Base-by-base conservation (phyloP, 2,329 filamentous ascomycete genomes). In the Chaetomium globosum region DNA sequence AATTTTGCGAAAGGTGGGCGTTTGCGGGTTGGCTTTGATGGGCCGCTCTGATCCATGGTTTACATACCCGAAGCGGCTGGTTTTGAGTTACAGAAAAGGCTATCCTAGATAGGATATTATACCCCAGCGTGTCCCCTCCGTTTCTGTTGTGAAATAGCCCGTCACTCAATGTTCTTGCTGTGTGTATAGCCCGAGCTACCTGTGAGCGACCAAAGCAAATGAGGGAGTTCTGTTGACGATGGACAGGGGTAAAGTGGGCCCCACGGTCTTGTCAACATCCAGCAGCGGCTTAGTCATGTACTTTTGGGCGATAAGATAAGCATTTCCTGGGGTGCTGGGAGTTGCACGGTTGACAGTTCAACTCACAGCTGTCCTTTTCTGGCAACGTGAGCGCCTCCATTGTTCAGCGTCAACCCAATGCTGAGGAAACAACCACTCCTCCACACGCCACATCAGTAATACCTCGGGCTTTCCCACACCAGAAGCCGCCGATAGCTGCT, bases 331-430 rank as follows among this genome's bases (percentile, higher is more conserved):
- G 21, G 13, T 8, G 13, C 23, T 26, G 21, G 46, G 46, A n/a
- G 16, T 26, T 26, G 26, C 26, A 26, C 26, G 26, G 26, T 19
- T n/a, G 46, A 21, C 46, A 48, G 10, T 9, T 48, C 46, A 48
- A 48, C 46, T 48, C 58, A 66, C 62, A 64, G 58, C 62, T 64
- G 62, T 64, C 65, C 61, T 67, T 61, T 65, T 60, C 53, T 33
- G 59, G 63, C 46, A 59, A 33, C 13, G 30, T 21, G 31, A 10
- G 31, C 12, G 49, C 28, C 26, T 30, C 23, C 19, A 36, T 16
- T 26, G 23, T 13, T 7, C 39, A 36, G 12, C 8, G 7, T 4
- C 28, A 33, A 55, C 19, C 23, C n/a, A 36, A 33, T 33, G 9
- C 53, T 6, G 39, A 4, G 23, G 12, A 13, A 53, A 13, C 8